Base-by-base conservation (phyloP, 148 eudicot species). In the Camellia japonica region DNA sequence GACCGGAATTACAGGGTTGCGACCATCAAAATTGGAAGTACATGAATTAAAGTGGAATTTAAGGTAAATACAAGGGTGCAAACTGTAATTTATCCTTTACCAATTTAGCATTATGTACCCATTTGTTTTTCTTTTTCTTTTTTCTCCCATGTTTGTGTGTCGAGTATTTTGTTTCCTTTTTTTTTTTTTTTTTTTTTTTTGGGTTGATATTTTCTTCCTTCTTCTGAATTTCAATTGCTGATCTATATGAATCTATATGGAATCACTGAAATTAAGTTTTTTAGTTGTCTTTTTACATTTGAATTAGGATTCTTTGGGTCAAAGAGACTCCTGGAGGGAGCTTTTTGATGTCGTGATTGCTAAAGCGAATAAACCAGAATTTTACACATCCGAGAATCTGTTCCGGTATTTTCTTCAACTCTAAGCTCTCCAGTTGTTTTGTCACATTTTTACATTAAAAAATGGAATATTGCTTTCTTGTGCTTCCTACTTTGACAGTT, bases 261-360 rank as follows among this genome's bases (percentile, higher is more conserved):
- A 77, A 77, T 10, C 56, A 71, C 5, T 46, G 30, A 10, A 30
- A 66, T 59, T 20, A 13, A 41, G 54, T 68, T 38, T 12, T 64
- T 71, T 78, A 49, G 68, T 15, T 54, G 16, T 51, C 23, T 77
- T 83, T 77, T 78, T 63, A 44, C 74, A 16, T 84, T 63, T 76
- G 67, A 70, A 83, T 76, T 81, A 94, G 99, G 99, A 90, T 80
- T 89, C 91, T 75, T 74, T 94, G 91, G 95, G 92, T 71, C 71
- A 82, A 56, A 80, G 90, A 78, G 98, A 97, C 61, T 88, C 95
- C 41, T 97, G 99, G 99, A 90, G 92, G 89, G 98, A 97, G 74
- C 98, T 97, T 75, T 97, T 97, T 88, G 99, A 97, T 88, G 99
- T 97, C 38, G 94, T 97, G 76, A 94, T 97, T 87, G 99, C 99